Conservation (phyloP, 768 basidiomycete genomes). For the Russula abietina region DNA sequence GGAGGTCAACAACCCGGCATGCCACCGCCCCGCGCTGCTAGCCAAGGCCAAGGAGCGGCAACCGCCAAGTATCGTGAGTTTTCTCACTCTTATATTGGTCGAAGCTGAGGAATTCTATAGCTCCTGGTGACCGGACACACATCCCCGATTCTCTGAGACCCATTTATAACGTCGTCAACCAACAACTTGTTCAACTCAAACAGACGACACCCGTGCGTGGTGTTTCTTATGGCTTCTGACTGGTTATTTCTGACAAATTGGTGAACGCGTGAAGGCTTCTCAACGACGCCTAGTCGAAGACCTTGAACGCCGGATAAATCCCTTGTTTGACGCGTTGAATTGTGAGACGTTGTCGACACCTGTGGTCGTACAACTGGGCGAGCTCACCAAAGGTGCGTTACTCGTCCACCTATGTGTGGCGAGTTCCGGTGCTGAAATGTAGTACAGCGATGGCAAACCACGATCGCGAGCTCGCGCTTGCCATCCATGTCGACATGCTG, state of each 20-base stretch:
- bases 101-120: slow-evolving; percentile 36
- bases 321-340: slow-evolving; percentile 88
- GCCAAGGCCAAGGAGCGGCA: slow-evolving; percentile 19
- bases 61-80: slow-evolving; percentile 56
- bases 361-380: slow-evolving; percentile 65
- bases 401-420: neutral
- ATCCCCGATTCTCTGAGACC: slow-evolving; percentile 67
- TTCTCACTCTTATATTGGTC: slow-evolving; percentile 20
- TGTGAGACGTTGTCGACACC: slow-evolving; percentile 71
- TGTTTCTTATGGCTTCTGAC: neutral
- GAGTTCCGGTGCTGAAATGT: neutral
- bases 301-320: slow-evolving; percentile 77
- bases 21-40: slow-evolving; percentile 14
- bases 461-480: slow-evolving; percentile 71
- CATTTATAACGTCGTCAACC: slow-evolving; percentile 59
- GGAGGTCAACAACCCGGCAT: slow-evolving; percentile 3
- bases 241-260: slow-evolving; percentile 9
- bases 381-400: slow-evolving; percentile 65
- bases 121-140: slow-evolving; percentile 87
- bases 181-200: slow-evolving; percentile 59
- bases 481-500: slow-evolving; percentile 80
- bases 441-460: slow-evolving; percentile 68
- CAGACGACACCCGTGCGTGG: slow-evolving; percentile 67
- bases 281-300: slow-evolving; percentile 84
- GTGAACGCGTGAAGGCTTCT: slow-evolving; percentile 47